Conservation (phyloP, 768 basidiomycete species). For the Hydnum rufescens region DNA sequence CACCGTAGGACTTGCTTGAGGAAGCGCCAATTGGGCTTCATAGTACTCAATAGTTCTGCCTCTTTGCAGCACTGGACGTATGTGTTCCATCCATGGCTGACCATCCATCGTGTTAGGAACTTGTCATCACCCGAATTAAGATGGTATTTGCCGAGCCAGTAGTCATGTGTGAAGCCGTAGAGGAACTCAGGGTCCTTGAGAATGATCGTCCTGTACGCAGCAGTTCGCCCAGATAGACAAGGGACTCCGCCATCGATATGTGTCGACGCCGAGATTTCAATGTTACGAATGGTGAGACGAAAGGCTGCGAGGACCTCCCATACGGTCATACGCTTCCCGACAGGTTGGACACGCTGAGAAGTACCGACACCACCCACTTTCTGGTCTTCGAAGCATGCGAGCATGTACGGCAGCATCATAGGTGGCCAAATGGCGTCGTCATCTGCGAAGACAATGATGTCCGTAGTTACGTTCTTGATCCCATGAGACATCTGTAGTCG, state of each 20-base stretch:
- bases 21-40: slow-evolving; percentile 95
- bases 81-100: slow-evolving; percentile 87
- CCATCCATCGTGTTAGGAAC: slow-evolving; percentile 92
- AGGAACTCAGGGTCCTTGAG: slow-evolving; percentile 88
- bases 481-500: slow-evolving; percentile 87
- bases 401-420: slow-evolving; percentile 68
- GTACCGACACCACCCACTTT: slow-evolving; percentile 85
- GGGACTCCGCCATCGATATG: slow-evolving; percentile 88
- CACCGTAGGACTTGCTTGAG: slow-evolving; percentile 83
- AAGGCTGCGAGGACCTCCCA: slow-evolving; percentile 94
- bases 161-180: slow-evolving; percentile 85
- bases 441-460: slow-evolving; percentile 88
- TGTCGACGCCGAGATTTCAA: slow-evolving; percentile 74
- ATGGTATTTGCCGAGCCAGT: slow-evolving; percentile 86
- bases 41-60: slow-evolving; percentile 68
- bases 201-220: slow-evolving; percentile 84
- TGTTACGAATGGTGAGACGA: slow-evolving; percentile 80
- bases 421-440: slow-evolving; percentile 95
- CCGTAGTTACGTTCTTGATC: slow-evolving; percentile 75
- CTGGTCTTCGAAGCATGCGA: slow-evolving; percentile 90
- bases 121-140: slow-evolving; percentile 90
- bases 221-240: slow-evolving; percentile 82
- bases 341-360: slow-evolving; percentile 68
- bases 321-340: slow-evolving; percentile 62
- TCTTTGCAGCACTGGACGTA: slow-evolving; percentile 77